Evolutionary conservation across 2,329 filamentous ascomycete genomes (phyloP), one percentile per base, ranked within the genome.

Genomic region (Nemania sp.): DNA sequence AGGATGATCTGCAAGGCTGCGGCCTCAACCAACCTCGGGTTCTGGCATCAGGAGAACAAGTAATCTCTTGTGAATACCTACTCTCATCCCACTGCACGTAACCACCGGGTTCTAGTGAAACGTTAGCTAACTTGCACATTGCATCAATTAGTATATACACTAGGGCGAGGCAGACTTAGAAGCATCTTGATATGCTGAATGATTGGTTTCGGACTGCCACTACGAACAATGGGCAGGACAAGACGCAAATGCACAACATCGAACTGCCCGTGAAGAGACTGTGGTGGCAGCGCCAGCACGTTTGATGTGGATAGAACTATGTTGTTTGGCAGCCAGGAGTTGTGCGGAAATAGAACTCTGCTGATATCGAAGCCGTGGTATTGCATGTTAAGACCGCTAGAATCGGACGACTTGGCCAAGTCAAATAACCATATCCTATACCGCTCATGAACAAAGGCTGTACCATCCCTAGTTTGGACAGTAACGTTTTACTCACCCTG

Each of bases 1-100:
- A n/a, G n/a, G n/a, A n/a, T n/a, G n/a, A n/a, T n/a, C n/a, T n/a
- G n/a, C n/a, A n/a, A n/a, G n/a, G n/a, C n/a, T n/a, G n/a, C n/a
- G n/a, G n/a, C n/a, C n/a, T n/a, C n/a, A n/a, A n/a, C n/a, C n/a
- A n/a, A n/a, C n/a, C n/a, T n/a, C n/a, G n/a, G n/a, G n/a, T n/a
- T n/a, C n/a, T n/a, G n/a, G n/a, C n/a, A n/a, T n/a, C 26, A 28
- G 11, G 26, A 23, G 6, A 3, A 22, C 11, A 7, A 7, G 19
- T 28, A 28, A 12, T 11, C 9, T 11, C 19, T n/a, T 19, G 19
- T 19, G 15, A 39, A 14, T n/a, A 23, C 36, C 3, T 20, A 39
- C 36, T 3, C 26, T 59, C 56, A 8, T 56, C 56, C 56, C 56
- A 59, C 33, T 59, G 53, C 6, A 59, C 11, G 20, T 56, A 59